These are phyloP conservation scores for Paraurostyla sp. DNA, from an alignment of 73 alveolate genomes.

Conservation along the genomic window DNA sequence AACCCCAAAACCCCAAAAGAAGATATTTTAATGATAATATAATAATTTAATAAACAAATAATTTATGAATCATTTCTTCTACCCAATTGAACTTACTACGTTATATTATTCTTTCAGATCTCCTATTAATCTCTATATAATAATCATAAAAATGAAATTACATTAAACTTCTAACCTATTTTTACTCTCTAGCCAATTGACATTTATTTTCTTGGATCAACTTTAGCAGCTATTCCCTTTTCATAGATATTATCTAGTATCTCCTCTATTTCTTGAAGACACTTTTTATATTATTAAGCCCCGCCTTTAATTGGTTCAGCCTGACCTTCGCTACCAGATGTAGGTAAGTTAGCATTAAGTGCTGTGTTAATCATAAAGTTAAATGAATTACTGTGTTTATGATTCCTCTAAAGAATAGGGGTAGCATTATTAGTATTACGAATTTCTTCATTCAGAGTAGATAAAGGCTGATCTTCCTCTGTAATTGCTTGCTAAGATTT, in stretches of 20 bases:
- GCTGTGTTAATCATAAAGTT: no score
- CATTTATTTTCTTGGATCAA: background rate
- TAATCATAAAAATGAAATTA: background rate
- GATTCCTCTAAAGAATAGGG: no score
- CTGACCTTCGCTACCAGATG: background rate
- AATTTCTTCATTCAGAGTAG: no score
- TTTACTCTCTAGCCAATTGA: conserved; percentile 1
- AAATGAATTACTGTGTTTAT: no score
- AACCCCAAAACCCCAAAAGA: no score
- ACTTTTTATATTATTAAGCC: background rate
- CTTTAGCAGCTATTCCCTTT: background rate
- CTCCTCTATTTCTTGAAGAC: conserved; percentile 20
- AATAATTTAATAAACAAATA: no score
- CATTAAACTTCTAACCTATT: conserved; percentile 19
- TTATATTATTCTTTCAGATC: conserved; percentile 7
- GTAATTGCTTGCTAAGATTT: no score
- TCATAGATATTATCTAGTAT: conserved; percentile 11
- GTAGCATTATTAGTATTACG: no score
- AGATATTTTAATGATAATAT: no score
- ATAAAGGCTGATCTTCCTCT: no score
- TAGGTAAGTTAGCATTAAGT: background rate
- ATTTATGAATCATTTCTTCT: no score
- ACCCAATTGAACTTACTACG: conserved; percentile 21
- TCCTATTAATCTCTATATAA: conserved; percentile 1
- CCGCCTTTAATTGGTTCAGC: background rate